Evolutionary conservation across 1,139 yeast species (phyloP).

Genomic region (Saccharomyces hybrid): DNA sequence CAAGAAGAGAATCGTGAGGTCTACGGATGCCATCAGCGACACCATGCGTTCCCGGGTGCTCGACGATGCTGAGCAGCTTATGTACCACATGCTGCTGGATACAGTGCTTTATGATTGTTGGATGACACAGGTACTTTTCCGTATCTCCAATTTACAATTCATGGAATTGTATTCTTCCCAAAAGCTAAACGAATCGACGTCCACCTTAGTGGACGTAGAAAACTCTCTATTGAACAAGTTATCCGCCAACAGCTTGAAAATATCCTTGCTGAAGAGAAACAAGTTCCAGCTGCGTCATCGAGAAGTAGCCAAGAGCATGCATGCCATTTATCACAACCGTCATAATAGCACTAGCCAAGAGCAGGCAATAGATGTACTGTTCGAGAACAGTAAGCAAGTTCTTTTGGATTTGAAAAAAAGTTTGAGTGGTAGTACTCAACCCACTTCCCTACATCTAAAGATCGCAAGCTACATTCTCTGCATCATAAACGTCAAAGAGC

Average conservation of each 20-base stretch:
- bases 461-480: constrained; percentile 14
- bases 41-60: constrained; percentile 8
- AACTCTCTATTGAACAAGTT: background rate
- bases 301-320: background rate
- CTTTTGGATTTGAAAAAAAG: background rate
- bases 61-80: constrained; percentile 5
- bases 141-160: constrained; percentile 4
- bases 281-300: background rate
- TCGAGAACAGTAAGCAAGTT: background rate
- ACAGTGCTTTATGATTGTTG: constrained; percentile 14
- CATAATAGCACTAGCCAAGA: background rate
- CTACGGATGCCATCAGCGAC: constrained; percentile 11
- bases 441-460: constrained; percentile 9
- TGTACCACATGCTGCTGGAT: constrained; percentile 11
- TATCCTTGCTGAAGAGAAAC: background rate
- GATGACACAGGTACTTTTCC: constrained; percentile 8
- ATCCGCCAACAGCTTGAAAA: background rate
- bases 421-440: background rate
- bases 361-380: background rate
- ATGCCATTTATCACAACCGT: background rate
- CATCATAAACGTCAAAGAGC: constrained; percentile 6
- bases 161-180: constrained; percentile 7
- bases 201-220: background rate
- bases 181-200: background rate
- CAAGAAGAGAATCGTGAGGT: constrained; percentile 10